A percentile compares a stretch with the other conserved stretches of the same genome.
Conservation (phyloP, 1,284 basidiomycete species). For the Heimioporus punctisporus region DNA sequence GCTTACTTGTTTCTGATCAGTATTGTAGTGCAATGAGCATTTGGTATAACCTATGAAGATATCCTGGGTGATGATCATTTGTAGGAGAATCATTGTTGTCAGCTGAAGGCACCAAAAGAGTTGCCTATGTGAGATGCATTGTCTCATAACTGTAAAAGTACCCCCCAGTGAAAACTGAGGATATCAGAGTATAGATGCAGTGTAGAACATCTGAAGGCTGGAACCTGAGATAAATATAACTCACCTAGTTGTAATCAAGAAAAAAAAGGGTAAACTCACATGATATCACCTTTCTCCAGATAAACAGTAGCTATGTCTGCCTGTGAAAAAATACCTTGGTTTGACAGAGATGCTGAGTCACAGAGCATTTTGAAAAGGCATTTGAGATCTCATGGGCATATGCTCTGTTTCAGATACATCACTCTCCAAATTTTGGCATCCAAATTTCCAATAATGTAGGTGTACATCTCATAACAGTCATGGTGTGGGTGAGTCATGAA, state of each 20-base stretch:
- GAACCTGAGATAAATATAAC: slow-evolving; percentile 3
- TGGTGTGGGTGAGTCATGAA: not conserved
- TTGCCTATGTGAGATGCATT: not conserved
- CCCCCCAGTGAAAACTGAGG: slow-evolving; percentile 4
- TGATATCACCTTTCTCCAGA: slow-evolving; percentile 5
- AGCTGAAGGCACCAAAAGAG: not conserved
- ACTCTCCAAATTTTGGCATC: not conserved
- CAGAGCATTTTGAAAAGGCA: not conserved
- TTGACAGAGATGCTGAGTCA: not conserved
- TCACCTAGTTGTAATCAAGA: not conserved
- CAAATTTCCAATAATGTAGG: not conserved
- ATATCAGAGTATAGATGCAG: not conserved
- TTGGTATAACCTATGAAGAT: not conserved
- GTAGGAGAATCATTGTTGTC: not conserved
- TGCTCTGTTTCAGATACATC: not conserved
- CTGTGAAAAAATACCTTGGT: not conserved
- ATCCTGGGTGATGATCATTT: not conserved
- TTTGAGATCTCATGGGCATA: not conserved
- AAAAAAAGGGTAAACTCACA: slow-evolving; percentile 1
- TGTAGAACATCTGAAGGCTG: slow-evolving; percentile 7
- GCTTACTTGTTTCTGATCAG: not conserved
- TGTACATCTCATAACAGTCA: slow-evolving; percentile 1
- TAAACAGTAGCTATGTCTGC: slow-evolving; percentile 7
- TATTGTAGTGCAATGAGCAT: slow-evolving; percentile 9
- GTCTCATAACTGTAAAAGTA: slow-evolving; percentile 16